Percentiles rank a stretch among this genome's conserved stretches.
These are phyloP conservation scores for Leccinum truebloodii DNA, from an alignment of 768 basidiomycete species.

Conservation along the genomic window DNA sequence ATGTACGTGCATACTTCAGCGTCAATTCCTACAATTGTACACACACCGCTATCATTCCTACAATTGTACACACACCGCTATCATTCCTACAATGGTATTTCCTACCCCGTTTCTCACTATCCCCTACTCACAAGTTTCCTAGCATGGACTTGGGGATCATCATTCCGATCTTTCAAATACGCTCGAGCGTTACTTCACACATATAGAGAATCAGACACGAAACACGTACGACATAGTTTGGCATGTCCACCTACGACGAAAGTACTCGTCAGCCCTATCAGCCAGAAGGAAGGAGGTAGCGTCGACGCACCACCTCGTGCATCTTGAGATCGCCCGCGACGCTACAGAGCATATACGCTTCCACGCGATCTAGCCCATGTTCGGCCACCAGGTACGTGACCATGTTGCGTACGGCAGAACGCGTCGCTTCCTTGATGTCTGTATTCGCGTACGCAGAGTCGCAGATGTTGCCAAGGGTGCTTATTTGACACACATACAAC, in stretches of 20 bases:
- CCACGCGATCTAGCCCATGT: constrained; percentile 42
- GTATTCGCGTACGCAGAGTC: neutral
- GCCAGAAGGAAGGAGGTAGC: neutral
- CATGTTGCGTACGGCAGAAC: constrained; percentile 59
- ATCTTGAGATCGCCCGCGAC: constrained; percentile 58
- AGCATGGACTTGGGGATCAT: constrained; percentile 53
- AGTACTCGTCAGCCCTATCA: neutral
- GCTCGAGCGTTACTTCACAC: neutral
- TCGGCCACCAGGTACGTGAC: constrained; percentile 50
- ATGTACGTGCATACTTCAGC: neutral
- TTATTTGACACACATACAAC: neutral
- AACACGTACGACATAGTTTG: constrained; percentile 56
- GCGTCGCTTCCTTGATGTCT: constrained; percentile 56
- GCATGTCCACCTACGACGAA: constrained; percentile 56
- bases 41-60: too few relatives aligned
- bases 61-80: neutral
- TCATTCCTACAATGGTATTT: neutral
- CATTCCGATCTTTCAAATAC: constrained; percentile 48
- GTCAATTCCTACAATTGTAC: neutral
- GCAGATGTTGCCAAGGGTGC: neutral
- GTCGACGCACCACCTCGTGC: constrained; percentile 54
- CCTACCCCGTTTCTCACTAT: neutral
- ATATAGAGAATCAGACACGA: neutral
- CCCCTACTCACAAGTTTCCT: constrained; percentile 3
- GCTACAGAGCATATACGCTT: constrained; percentile 64